Conservation (phyloP, 805 yeast genomes). For the Teunomyces cretensis region DNA sequence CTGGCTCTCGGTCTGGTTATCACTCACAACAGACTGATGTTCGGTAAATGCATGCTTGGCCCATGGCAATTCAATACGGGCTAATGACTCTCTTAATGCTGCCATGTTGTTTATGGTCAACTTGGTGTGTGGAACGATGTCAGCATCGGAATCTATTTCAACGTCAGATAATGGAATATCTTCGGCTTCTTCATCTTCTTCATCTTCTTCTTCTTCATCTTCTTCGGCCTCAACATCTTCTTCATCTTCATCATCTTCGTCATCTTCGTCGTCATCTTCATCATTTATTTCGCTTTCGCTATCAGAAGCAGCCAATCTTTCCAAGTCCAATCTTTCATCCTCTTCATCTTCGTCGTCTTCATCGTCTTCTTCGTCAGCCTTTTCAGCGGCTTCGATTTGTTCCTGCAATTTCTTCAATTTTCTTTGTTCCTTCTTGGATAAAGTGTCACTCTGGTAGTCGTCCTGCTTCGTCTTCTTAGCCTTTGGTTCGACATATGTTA, state of each 20-base stretch:
- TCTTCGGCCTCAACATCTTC: slow-evolving; percentile 58
- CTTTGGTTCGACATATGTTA: slow-evolving; percentile 10
- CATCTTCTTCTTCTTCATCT: slow-evolving; percentile 63
- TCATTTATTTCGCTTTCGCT: slow-evolving; percentile 42
- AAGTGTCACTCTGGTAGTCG: slow-evolving; percentile 47
- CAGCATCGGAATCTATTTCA: slow-evolving; percentile 92
- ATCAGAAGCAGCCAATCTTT: slow-evolving; percentile 56
- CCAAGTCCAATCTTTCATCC: slow-evolving; percentile 48
- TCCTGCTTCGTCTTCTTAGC: slow-evolving; percentile 24
- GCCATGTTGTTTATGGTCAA: slow-evolving; percentile 82
- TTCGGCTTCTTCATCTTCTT: slow-evolving; percentile 64
- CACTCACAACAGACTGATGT: slow-evolving; percentile 71
- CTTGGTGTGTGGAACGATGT: slow-evolving; percentile 88
- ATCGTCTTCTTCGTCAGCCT: slow-evolving; percentile 27
- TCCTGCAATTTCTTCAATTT: slow-evolving; percentile 50
- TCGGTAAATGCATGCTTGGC: slow-evolving; percentile 73
- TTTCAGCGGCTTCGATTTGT: slow-evolving; percentile 26
- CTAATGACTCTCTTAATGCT: slow-evolving; percentile 73
- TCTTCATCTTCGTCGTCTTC: slow-evolving; percentile 41
- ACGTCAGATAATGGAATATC: slow-evolving; percentile 89
- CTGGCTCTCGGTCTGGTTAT: slow-evolving; percentile 57
- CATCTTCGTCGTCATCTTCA: slow-evolving; percentile 35
- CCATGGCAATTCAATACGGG: slow-evolving; percentile 66
- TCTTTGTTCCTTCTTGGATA: slow-evolving; percentile 66
- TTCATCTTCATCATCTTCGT: slow-evolving; percentile 47